Conservation (phyloP, 768 basidiomycete species). For the Podaxis rugospora region DNA sequence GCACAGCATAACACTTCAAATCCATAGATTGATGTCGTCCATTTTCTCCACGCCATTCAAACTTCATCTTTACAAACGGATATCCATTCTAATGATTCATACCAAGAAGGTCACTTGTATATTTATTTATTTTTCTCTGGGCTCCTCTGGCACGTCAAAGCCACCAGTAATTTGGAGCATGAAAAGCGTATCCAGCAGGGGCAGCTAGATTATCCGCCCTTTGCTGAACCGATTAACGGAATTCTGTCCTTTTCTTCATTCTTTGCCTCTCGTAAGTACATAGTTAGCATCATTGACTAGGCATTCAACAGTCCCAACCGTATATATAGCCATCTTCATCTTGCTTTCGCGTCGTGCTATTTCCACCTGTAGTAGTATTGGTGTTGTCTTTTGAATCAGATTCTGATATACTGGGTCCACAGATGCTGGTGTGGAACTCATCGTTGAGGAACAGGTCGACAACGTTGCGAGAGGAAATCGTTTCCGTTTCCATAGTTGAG, state of each 20-base stretch:
- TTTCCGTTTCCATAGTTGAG: conserved; percentile 94
- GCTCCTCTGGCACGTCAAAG: background rate
- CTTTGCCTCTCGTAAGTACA: conserved; percentile 3
- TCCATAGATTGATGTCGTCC: background rate
- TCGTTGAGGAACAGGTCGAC: conserved; percentile 77
- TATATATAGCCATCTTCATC: conserved; percentile 44
- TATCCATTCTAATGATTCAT: conserved; percentile 1
- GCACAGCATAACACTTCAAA: background rate
- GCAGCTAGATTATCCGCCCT: background rate
- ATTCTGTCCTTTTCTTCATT: background rate
- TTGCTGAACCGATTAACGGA: background rate
- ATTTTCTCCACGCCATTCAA: background rate
- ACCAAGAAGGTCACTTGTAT: background rate
- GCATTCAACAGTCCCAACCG: conserved; percentile 70
- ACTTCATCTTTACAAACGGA: background rate
- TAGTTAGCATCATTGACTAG: conserved; percentile 10
- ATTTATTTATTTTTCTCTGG: background rate
- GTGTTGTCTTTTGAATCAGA: conserved; percentile 7
- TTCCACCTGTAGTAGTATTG: background rate
- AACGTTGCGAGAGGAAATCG: conserved; percentile 75
- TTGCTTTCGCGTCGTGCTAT: background rate
- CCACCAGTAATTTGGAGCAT: background rate
- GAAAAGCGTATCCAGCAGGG: background rate
- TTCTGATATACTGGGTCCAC: conserved; percentile 33
- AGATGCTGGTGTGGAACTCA: conserved; percentile 68